Conservation (phyloP, 78 protist species). For the Cavenderia fasciculata region DNA sequence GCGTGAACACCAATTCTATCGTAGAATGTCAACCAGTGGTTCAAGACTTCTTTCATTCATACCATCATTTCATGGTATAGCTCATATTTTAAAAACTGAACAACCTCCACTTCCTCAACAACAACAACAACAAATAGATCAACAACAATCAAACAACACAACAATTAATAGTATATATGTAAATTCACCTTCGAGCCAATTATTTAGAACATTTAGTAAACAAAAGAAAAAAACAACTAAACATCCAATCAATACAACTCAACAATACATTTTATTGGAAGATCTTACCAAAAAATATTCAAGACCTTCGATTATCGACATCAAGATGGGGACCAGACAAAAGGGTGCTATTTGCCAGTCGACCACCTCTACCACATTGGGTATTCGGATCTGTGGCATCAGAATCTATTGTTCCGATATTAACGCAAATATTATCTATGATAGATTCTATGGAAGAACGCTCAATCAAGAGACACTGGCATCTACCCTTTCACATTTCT, state of each 20-base stretch:
- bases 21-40: not conserved
- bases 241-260: conserved; percentile 35
- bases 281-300: conserved; percentile 35
- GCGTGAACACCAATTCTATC: conserved; percentile 49
- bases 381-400: conserved; percentile 74
- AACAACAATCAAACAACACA: too few species aligned
- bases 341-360: conserved; percentile 60
- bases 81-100: conserved; percentile 11
- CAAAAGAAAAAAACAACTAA: conserved; percentile 15
- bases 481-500: conserved; percentile 15
- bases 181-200: conserved; percentile 4
- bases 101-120: not conserved
- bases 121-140: not conserved
- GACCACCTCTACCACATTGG: conserved; percentile 49
- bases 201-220: not conserved
- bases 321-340: conserved; percentile 66
- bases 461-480: conserved; percentile 19
- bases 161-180: too few species aligned
- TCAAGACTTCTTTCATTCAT: conserved; percentile 37
- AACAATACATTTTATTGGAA: conserved; percentile 30
- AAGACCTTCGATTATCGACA: conserved; percentile 62
- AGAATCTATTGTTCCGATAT: not conserved
- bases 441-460: conserved; percentile 64
- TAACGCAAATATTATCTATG: conserved; percentile 26
- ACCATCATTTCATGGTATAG: conserved; percentile 18